Evolutionary conservation across 805 yeast species (phyloP), one percentile per base, ranked within the genome.

Genomic region (Pachysolen tannophilus): DNA sequence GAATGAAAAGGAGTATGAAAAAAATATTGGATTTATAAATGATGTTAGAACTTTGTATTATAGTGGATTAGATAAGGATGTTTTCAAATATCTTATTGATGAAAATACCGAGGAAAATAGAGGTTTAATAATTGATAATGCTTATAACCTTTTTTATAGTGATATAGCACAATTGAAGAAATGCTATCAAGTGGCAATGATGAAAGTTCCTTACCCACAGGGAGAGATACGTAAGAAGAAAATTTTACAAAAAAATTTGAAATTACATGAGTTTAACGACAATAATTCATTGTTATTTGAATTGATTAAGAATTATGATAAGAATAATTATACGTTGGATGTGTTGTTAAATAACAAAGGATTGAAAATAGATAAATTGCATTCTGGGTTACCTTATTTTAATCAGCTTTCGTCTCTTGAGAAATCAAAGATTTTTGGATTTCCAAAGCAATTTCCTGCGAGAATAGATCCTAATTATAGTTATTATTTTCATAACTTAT

Each of bases 151-250:
- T 5, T 37, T 11, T 15, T 37, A 37, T 11, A 24, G 34, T 4
- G 26, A 26, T n/a, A 29, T 37, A 14, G 19, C 13, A 8, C 40
- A 37, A 16, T 29, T 37, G 8, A 33, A 23, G 8, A 23, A 23
- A 5, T 11, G 13, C 8, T 8, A 11, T 4, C 13, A 11, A 14
- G 10, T 23, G 26, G 13, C 13, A 11, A 11, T 23, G 26, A 23
- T 11, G 13, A 14, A 23, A 11, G 4, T 23, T 11, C 10, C 10
- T 11, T 23, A 23, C 13, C 26, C 10, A 23, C 26, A 5, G 26
- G 26, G 26, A 11, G 13, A 23, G 13, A 23, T 23, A 11, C 10
- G 13, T 11, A 23, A 23, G 26, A 23, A 23, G 13, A 11, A 11
- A 8, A 11, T 23, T 23, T 23, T 23, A 14, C 10, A 23, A 8